Evolutionary conservation across 2,329 filamentous ascomycete species (phyloP).

Genomic region (Beauveria australis): DNA sequence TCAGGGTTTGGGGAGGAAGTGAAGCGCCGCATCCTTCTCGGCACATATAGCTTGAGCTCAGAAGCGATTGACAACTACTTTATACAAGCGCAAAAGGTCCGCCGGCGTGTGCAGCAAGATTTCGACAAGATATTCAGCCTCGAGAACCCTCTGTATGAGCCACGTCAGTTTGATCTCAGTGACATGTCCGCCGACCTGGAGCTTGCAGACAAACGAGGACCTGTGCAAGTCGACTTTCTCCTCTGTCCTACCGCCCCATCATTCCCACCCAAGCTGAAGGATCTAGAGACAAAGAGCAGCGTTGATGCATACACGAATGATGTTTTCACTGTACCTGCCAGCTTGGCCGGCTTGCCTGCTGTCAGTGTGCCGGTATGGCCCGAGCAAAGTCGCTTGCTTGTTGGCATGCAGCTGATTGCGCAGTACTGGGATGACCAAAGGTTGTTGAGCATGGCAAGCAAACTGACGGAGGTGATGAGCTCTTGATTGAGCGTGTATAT

Average conservation of each 20-base stretch:
- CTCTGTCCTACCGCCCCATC: constrained; percentile 82
- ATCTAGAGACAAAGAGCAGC: constrained; percentile 45
- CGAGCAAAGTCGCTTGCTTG: constrained; percentile 24
- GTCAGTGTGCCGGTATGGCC: constrained; percentile 62
- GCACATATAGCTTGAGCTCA: constrained; percentile 83
- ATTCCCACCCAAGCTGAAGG: constrained; percentile 55
- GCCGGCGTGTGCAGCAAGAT: constrained; percentile 74
- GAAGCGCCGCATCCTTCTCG: constrained; percentile 75
- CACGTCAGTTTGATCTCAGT: constrained; percentile 47
- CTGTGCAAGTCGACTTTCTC: constrained; percentile 70
- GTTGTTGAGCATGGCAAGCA: constrained; percentile 50
- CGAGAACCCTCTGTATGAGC: constrained; percentile 57
- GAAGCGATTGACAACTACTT: constrained; percentile 95
- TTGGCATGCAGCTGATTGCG: constrained; percentile 68
- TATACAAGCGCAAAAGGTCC: constrained; percentile 81
- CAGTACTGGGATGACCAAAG: constrained; percentile 69
- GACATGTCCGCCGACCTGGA: constrained; percentile 47
- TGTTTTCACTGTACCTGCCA: constrained; percentile 91
- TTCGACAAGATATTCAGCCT: constrained; percentile 72
- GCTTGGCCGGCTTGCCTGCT: constrained; percentile 81
- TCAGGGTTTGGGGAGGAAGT: constrained; percentile 77
- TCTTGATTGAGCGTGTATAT: constrained; percentile 1
- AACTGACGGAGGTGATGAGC: constrained; percentile 27
- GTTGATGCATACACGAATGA: constrained; percentile 87
- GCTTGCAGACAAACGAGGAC: constrained; percentile 48